Evolutionary conservation across 257 asterid genomes (phyloP).

Genomic region (Solanum phureja): DNA sequence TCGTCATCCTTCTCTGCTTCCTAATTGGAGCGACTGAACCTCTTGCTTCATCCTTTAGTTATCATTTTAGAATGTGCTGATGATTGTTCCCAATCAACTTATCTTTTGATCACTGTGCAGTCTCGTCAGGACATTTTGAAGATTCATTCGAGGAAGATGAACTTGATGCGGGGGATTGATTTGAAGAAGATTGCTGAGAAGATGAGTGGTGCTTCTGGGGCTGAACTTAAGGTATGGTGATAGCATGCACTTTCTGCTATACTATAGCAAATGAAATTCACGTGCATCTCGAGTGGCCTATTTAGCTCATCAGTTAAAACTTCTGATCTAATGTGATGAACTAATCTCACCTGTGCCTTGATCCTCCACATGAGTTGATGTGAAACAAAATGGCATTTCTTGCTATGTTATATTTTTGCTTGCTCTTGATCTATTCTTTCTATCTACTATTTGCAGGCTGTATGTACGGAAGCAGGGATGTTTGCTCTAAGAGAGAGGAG

Average conservation of each 20-base stretch:
- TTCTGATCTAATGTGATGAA: background rate
- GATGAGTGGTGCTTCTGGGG: conserved; percentile 91
- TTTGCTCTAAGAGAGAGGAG: conserved; percentile 95
- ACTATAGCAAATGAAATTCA: background rate
- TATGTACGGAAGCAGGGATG: conserved; percentile 98
- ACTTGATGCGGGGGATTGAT: conserved; percentile 84
- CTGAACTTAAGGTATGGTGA: conserved; percentile 50
- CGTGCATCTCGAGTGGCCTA: background rate
- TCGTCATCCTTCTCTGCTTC: background rate
- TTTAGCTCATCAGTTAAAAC: background rate
- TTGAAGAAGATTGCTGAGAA: conserved; percentile 84
- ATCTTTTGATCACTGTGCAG: conserved; percentile 17
- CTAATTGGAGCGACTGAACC: background rate
- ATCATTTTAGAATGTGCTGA: background rate
- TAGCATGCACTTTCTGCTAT: background rate
- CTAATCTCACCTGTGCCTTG: background rate
- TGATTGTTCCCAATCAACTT: background rate
- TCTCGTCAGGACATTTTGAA: conserved; percentile 79
- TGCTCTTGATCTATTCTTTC: background rate
- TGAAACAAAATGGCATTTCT: background rate
- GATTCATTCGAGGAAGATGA: conserved; percentile 90
- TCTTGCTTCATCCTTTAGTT: background rate
- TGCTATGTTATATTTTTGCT: background rate
- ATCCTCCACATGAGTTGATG: background rate
- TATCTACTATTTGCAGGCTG: conserved; percentile 45